Conservation (phyloP, 2,329 filamentous ascomycete species). For the Phialocephala sp. region DNA sequence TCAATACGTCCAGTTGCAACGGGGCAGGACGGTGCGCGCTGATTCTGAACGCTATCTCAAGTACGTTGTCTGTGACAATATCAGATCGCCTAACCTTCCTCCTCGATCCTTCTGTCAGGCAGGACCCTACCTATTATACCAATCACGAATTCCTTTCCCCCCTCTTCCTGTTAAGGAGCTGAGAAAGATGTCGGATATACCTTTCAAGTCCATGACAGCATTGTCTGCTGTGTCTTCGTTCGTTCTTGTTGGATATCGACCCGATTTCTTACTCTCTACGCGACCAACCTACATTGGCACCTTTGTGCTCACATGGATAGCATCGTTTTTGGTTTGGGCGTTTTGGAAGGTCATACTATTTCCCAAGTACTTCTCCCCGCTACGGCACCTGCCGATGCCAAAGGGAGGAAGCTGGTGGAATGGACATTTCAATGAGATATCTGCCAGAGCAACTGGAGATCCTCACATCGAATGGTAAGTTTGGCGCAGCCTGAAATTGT, state of each 20-base stretch:
- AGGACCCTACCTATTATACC: neutral
- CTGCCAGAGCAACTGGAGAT: constrained; percentile 47
- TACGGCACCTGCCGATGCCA: constrained; percentile 62
- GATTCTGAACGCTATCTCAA: neutral
- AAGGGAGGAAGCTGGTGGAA: constrained; percentile 50
- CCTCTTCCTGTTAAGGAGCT: neutral
- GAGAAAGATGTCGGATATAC: constrained; percentile 32
- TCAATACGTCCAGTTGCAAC: constrained; percentile 6
- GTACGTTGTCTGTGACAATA: neutral
- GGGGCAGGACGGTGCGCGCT: neutral
- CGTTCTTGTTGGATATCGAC: constrained; percentile 31
- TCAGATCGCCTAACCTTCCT: neutral
- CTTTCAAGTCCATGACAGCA: constrained; percentile 35
- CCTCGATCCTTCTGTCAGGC: neutral
- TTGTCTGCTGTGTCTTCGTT: constrained; percentile 35
- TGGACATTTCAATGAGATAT: constrained; percentile 49
- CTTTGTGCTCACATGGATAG: constrained; percentile 47
- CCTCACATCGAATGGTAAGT: constrained; percentile 46
- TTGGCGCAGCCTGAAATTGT: neutral
- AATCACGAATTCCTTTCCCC: neutral
- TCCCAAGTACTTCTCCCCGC: constrained; percentile 61
- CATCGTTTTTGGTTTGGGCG: constrained; percentile 44
- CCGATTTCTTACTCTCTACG: constrained; percentile 36
- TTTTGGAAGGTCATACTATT: constrained; percentile 57
- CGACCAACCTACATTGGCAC: constrained; percentile 46